These are phyloP conservation scores for Scenedesmus sp. DNA, from an alignment of 163 green algal species.

Conservation along the genomic window DNA sequence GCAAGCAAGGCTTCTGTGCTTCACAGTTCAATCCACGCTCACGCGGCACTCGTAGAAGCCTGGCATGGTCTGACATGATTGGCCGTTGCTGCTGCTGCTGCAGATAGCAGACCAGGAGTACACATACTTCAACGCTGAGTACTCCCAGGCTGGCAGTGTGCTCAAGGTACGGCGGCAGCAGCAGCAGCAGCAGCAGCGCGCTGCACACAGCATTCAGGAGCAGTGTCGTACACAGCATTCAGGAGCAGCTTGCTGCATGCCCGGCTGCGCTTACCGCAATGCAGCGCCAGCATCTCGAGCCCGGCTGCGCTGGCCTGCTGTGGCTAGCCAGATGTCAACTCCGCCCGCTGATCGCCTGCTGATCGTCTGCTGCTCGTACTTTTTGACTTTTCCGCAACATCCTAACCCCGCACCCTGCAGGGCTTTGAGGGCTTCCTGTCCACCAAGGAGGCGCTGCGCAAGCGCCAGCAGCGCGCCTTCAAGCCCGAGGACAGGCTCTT, in stretches of 20 bases:
- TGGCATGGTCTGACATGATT: not conserved
- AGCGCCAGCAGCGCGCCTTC: constrained; percentile 73
- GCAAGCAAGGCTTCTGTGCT: no score
- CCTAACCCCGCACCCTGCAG: no score
- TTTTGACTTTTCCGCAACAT: no score
- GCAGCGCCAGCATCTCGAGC: not conserved
- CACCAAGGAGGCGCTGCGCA: constrained; percentile 81
- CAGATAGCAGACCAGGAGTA: constrained; percentile 85
- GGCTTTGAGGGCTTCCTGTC: constrained; percentile 87
- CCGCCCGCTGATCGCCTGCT: no score
- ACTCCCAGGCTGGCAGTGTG: constrained; percentile 74
- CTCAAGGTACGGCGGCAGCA: constrained; percentile 70
- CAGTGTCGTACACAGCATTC: not conserved
- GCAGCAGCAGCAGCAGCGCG: not conserved
- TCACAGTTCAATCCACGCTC: no score
- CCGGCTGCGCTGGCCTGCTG: no score
- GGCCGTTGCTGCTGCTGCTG: not conserved
- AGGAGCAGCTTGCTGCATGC: not conserved
- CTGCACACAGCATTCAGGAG: no score
- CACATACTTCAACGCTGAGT: constrained; percentile 78
- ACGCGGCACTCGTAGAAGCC: no score
- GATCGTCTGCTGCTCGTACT: no score
- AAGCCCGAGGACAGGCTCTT: constrained; percentile 83
- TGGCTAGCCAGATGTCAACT: no score
- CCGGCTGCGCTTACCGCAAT: not conserved